Evolutionary conservation across 2,329 filamentous ascomycete genomes (phyloP).

Genomic region (Chaetothyriales sp.): DNA sequence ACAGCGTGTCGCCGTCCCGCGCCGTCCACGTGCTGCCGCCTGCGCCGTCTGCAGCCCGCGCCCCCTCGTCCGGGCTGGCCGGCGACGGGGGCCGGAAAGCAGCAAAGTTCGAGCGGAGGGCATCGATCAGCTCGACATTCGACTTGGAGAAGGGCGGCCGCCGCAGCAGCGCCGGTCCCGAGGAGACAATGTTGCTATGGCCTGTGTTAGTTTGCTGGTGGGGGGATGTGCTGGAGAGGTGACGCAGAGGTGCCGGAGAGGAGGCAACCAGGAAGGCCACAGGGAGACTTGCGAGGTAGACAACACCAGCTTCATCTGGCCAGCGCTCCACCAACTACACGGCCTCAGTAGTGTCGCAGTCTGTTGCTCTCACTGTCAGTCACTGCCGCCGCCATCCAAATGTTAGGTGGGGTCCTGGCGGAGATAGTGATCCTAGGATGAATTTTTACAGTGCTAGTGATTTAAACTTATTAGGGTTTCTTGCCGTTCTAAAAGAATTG

Average conservation of each 20-base stretch:
- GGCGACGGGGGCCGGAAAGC: constrained; percentile 44
- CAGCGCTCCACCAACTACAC: background rate
- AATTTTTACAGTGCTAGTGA: too few species aligned
- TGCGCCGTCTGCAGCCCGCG: constrained; percentile 16
- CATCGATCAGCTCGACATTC: constrained; percentile 83
- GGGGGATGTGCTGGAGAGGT: background rate
- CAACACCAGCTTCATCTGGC: constrained; percentile 65
- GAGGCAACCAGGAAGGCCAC: constrained; percentile 4
- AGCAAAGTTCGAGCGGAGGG: constrained; percentile 69
- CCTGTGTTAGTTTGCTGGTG: constrained; percentile 1
- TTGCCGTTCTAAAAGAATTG: too few species aligned
- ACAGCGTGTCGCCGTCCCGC: constrained; percentile 47
- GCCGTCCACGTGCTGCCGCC: constrained; percentile 74
- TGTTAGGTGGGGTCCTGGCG: too few species aligned
- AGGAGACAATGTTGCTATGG: constrained; percentile 66
- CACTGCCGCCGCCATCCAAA: too few species aligned
- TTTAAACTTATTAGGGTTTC: too few species aligned
- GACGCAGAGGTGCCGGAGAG: background rate
- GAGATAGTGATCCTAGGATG: too few species aligned
- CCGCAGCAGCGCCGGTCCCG: constrained; percentile 69
- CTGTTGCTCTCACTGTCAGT: too few species aligned
- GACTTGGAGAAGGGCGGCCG: constrained; percentile 67
- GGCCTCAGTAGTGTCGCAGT: too few species aligned
- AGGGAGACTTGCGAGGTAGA: constrained; percentile 60
- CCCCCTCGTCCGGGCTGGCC: constrained; percentile 22